These are phyloP conservation scores for Xylariaceae sp. DNA, from an alignment of 2,329 filamentous ascomycete species.

Conservation along the genomic window DNA sequence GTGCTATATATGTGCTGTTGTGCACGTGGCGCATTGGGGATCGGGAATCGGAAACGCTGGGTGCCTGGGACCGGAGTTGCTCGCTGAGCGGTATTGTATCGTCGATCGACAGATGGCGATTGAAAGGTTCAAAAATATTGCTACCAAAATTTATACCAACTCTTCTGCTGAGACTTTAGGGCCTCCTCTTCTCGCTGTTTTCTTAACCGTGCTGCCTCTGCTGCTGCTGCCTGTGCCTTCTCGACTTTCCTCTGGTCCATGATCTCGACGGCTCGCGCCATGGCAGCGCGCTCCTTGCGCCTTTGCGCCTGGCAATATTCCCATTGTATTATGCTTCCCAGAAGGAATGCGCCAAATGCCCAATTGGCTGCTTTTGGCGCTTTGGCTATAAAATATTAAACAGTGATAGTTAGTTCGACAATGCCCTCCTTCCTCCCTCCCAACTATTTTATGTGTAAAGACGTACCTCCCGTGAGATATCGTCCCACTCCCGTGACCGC, in stretches of 20 bases:
- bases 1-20: too few species aligned
- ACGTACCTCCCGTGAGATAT: conserved; percentile 68
- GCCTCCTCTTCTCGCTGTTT: conserved; percentile 39
- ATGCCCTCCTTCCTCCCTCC: too few species aligned
- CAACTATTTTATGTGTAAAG: too few species aligned
- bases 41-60: too few species aligned
- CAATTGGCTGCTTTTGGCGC: conserved; percentile 71
- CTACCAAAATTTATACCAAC: conserved; percentile 56
- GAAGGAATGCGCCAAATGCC: conserved; percentile 72
- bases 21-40: conserved; percentile 10
- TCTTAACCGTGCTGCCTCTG: conserved; percentile 37
- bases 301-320: conserved; percentile 78
- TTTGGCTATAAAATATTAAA: conserved; percentile 43
- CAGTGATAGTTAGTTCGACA: too few species aligned
- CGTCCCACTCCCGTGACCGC: conserved; percentile 69
- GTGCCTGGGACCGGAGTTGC: too few species aligned
- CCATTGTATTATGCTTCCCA: conserved; percentile 66
- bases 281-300: conserved; percentile 69
- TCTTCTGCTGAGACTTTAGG: conserved; percentile 29
- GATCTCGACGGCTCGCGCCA: conserved; percentile 80
- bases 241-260: conserved; percentile 68
- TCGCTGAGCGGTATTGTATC: too few species aligned
- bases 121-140: conserved; percentile 9
- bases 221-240: conserved; percentile 41
- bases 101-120: too few species aligned